Base-by-base conservation (phyloP, 2,329 filamentous ascomycete genomes). In the Fusarium coicis region DNA sequence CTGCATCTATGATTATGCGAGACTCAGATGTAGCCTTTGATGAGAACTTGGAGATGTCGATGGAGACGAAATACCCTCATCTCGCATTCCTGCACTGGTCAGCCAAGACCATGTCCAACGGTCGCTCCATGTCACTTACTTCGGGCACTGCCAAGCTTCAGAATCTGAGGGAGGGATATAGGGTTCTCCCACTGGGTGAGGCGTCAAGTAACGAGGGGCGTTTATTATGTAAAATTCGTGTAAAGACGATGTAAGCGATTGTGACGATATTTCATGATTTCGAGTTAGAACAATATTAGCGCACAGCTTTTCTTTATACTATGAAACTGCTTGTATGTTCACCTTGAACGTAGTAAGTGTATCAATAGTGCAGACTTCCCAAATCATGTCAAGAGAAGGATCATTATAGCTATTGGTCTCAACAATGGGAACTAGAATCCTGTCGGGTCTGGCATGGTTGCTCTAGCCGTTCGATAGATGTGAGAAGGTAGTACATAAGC, bases 61-160 rank as follows among this genome's bases (percentile, higher is more conserved):
- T 52, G 1, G 34, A 40, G 4, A 73, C 65, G 2, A 61, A 39
- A 1, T 44, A 58, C 15, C 26, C 69, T 5, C 23, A 44, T 7
- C 43, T 72, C 3, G 30, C 46, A 0, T 72, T 72, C 16, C 4
- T 73, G 2, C 21, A 32, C 6, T 73, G 70, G 70, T 66, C 65
- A 0, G 4, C 56, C 1, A 70, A 52, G 2, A 7, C 21, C 5
- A 34, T 23, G 1, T 34, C 37, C 1, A 58, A 46, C 5, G 5
- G 16, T 1, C 40, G 53, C 10, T 14, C 46, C 3, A 14, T 44
- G 2, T 16, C 42, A 2, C 16, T 52, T 0, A 6, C 23, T 7
- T 62, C 59, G 5, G 59, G 70, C 0, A 30, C 58, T 12, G 65
- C 59, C 9, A 73, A 58, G 10, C 16, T 70, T 3, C 9, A 36